Conservation (phyloP, 768 basidiomycete species). For the Auriscalpium orientale region DNA sequence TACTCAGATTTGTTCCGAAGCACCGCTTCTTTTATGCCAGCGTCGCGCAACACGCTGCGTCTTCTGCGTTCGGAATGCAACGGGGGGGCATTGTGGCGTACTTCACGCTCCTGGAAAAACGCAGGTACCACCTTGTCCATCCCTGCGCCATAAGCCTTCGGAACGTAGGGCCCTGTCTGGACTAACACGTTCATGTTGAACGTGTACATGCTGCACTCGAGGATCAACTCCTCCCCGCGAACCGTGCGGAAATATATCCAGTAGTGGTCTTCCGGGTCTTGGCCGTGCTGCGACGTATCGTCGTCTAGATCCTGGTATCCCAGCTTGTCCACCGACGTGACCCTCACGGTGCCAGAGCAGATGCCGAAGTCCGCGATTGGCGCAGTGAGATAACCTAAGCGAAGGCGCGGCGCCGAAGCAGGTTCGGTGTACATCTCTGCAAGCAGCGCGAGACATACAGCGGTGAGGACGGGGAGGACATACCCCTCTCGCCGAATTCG, state of each 20-base stretch:
- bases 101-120: neutral
- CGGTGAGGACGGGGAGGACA: constrained; percentile 26
- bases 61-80: neutral
- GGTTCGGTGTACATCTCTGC: constrained; percentile 31
- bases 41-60: neutral
- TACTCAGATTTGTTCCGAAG: neutral
- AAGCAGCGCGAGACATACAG: constrained; percentile 28
- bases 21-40: neutral
- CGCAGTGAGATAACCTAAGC: constrained; percentile 29
- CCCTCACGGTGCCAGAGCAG: constrained; percentile 26
- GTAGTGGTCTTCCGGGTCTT: constrained; percentile 39
- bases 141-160: neutral
- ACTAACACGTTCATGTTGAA: constrained; percentile 32
- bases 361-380: constrained; percentile 43
- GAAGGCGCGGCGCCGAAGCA: constrained; percentile 19
- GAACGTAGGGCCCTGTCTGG: neutral
- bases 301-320: constrained; percentile 24
- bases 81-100: neutral
- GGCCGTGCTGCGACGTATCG: constrained; percentile 23
- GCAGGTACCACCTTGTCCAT: neutral
- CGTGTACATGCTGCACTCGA: constrained; percentile 36
- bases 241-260: constrained; percentile 43
- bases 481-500: constrained; percentile 23
- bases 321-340: constrained; percentile 29
- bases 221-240: constrained; percentile 30